Evolutionary conservation across 2,329 filamentous ascomycete species (phyloP).

Genomic region (Fusarium virguliforme): DNA sequence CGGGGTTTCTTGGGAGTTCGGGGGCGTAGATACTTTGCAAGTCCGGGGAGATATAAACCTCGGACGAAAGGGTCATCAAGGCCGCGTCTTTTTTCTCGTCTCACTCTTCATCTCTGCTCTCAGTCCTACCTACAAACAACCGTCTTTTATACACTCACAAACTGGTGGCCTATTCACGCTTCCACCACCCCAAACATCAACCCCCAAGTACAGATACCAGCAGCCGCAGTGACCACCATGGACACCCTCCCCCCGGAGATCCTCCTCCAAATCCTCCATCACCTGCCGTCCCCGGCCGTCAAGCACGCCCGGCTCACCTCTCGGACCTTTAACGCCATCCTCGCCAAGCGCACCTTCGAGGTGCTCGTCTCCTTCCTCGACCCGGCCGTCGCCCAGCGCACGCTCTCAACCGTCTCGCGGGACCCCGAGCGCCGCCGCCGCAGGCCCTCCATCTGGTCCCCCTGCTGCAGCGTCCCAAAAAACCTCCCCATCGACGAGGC

Average conservation of each 20-base stretch:
- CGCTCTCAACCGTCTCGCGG: constrained; percentile 43
- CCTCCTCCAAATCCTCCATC: constrained; percentile 50
- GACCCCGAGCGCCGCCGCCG: constrained; percentile 46
- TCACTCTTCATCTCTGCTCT: constrained; percentile 6
- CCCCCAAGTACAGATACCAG: constrained; percentile 11
- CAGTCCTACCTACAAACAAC: background rate
- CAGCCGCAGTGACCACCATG: constrained; percentile 46
- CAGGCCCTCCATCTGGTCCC: constrained; percentile 55
- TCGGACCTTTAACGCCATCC: constrained; percentile 54
- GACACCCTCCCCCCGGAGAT: constrained; percentile 54
- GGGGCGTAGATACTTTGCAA: constrained; percentile 21
- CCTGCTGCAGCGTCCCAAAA: constrained; percentile 54
- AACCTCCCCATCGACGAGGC: constrained; percentile 52
- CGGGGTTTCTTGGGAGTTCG: constrained; percentile 32
- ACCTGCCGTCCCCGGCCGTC: constrained; percentile 45
- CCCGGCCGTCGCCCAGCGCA: constrained; percentile 45
- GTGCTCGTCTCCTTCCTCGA: constrained; percentile 54
- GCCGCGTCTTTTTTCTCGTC: constrained; percentile 5
- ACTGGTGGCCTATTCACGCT: background rate
- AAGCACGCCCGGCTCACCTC: constrained; percentile 54
- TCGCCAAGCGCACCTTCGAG: constrained; percentile 50
- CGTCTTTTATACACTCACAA: background rate
- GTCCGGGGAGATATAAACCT: constrained; percentile 19
- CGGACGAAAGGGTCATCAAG: background rate
- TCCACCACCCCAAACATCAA: background rate